These are phyloP conservation scores for Geotrichum candidum DNA, from an alignment of 1,139 yeast species.

Conservation along the genomic window DNA sequence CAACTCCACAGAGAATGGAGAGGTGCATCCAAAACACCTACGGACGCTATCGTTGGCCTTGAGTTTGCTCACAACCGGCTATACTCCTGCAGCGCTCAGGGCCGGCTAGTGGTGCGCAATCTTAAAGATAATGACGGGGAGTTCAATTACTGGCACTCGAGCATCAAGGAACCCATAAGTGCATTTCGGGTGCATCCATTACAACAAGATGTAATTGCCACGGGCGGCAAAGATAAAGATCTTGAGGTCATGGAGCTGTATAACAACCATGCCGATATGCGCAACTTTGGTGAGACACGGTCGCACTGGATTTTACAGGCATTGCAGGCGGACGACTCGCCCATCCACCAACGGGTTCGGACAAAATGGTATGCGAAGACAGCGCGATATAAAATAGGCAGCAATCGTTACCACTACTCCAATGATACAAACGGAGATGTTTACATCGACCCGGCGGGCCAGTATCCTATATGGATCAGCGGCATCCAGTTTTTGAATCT, in stretches of 20 bases:
- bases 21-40: conserved; percentile 26
- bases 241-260: conserved; percentile 30
- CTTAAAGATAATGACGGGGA: conserved; percentile 35
- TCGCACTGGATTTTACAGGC: conserved; percentile 10
- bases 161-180: conserved; percentile 38
- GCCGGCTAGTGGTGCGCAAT: conserved; percentile 43
- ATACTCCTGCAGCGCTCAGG: conserved; percentile 44
- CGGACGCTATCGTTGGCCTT: conserved; percentile 35
- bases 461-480: conserved; percentile 29
- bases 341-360: conserved; percentile 9
- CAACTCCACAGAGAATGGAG: conserved; percentile 36
- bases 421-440: not conserved
- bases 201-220: conserved; percentile 33
- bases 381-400: conserved; percentile 24
- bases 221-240: conserved; percentile 45
- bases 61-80: conserved; percentile 34
- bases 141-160: conserved; percentile 18
- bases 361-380: conserved; percentile 31
- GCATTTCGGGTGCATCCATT: conserved; percentile 35
- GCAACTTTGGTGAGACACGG: conserved; percentile 4
- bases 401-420: conserved; percentile 12
- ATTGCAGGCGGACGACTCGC: not conserved
- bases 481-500: conserved; percentile 32
- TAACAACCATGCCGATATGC: conserved; percentile 3
- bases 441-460: not conserved